Conservation (phyloP, 78 protist species). For the Monosiga brevicollis region DNA sequence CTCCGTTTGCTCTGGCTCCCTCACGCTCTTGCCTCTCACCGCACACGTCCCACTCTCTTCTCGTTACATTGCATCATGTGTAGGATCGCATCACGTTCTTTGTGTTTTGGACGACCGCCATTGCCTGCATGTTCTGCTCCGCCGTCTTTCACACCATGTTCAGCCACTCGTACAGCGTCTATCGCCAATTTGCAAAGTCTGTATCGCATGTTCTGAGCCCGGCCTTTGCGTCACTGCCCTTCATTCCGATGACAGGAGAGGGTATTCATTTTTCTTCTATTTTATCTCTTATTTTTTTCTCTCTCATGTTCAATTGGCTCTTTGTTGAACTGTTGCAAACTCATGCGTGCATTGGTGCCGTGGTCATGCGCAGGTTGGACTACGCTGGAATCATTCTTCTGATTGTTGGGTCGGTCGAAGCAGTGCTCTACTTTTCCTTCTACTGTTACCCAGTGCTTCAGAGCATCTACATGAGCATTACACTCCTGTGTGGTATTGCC, state of each 20-base stretch:
- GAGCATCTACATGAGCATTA: neutral
- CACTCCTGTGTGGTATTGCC: neutral
- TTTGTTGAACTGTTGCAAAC: too few species aligned
- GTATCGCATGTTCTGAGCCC: too few species aligned
- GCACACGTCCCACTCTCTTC: neutral
- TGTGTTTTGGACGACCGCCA: neutral
- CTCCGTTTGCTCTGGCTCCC: too few species aligned
- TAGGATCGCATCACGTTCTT: neutral
- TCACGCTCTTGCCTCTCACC: neutral
- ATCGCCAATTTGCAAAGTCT: too few species aligned
- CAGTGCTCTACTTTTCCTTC: constrained; percentile 16
- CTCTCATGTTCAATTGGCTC: too few species aligned
- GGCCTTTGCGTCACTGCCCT: too few species aligned
- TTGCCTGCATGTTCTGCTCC: neutral
- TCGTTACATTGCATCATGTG: neutral
- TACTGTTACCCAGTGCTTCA: neutral
- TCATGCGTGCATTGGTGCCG: too few species aligned
- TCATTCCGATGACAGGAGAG: too few species aligned
- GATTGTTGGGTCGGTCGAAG: constrained; percentile 12
- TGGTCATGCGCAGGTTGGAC: constrained; percentile 4
- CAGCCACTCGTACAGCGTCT: constrained; percentile 9
- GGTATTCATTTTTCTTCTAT: too few species aligned
- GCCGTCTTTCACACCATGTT: constrained; percentile 11
- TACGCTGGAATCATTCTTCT: constrained; percentile 15
- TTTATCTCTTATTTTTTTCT: too few species aligned